Conservation (phyloP, 495 filamentous ascomycete genomes). For the Haplographium delicatum region DNA sequence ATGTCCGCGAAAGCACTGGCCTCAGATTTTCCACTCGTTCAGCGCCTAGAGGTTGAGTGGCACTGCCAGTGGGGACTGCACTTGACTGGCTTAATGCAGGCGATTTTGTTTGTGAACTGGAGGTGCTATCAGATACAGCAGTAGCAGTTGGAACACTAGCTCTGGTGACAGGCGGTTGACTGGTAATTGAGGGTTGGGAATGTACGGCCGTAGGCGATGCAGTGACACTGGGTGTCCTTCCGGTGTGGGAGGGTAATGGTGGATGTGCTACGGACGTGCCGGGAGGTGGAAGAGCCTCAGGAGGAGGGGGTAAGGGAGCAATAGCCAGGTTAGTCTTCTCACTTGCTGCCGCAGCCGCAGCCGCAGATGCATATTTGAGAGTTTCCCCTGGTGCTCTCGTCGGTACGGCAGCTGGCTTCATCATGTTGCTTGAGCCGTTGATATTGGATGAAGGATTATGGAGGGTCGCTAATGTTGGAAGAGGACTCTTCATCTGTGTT, state of each 20-base stretch:
- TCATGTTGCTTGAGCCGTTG: constrained; percentile 44
- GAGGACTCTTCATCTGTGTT: constrained; percentile 85
- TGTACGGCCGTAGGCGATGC: constrained; percentile 49
- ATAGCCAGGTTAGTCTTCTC: constrained; percentile 61
- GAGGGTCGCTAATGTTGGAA: constrained; percentile 84
- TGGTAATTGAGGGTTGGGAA: constrained; percentile 42
- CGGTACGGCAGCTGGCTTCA: constrained; percentile 92
- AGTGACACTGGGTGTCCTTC: constrained; percentile 35
- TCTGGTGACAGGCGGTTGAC: constrained; percentile 35
- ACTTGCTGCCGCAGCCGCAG: constrained; percentile 88
- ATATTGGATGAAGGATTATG: constrained; percentile 61
- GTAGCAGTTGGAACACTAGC: constrained; percentile 33
- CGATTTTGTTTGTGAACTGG: constrained; percentile 41
- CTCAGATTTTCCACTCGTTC: constrained; percentile 38
- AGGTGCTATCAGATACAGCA: constrained; percentile 21
- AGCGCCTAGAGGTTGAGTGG: constrained; percentile 35
- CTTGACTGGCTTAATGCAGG: constrained; percentile 41
- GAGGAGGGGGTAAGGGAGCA: constrained; percentile 43
- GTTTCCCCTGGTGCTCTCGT: constrained; percentile 81
- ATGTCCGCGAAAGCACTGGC: constrained; percentile 8
- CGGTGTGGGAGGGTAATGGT: constrained; percentile 24
- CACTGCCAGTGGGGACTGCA: constrained; percentile 26
- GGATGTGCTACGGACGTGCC: constrained; percentile 14
- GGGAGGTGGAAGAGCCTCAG: constrained; percentile 19
- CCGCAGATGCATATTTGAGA: constrained; percentile 93